Base-by-base conservation (phyloP, 345 rosid genomes). In the Carallia brachiata region DNA sequence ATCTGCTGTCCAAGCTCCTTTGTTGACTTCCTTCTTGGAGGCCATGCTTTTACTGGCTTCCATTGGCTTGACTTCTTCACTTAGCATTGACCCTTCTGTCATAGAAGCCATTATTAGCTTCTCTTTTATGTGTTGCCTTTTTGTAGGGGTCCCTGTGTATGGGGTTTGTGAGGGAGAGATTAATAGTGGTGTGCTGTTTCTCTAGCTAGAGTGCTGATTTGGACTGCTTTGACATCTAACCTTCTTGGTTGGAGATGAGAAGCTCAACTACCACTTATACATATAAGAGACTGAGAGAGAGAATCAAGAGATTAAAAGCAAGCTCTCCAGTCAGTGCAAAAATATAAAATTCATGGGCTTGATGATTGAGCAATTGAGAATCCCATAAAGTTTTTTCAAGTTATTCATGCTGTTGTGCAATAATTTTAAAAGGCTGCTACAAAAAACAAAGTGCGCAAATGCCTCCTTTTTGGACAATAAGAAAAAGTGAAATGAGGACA, bases 1-100 rank as follows among this genome's bases (percentile, higher is more conserved):
- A 18, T 89, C 89, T 4, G 75, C 77, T 27, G 91, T 79, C 93
- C 93, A 89, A 4, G 93, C 83, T 55, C 93, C 93, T 72, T 68
- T 87, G 68, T 82, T 86, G 55, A 71, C 48, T 36, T 68, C 81
- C 63, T 58, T 76, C 54, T 67, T 70, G 63, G 59, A 61, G 19
- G 54, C 12, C 65, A 69, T 31, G 5, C 60, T 68, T 75, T 28
- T 17, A 10, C 2, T 32, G 52, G 70, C 44, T 39, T 62, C 61
- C 30, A 30, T 6, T 34, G 63, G 58, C 64, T 58, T 53, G 8
- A 30, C 63, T 57, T 65, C 71, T 52, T 23, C 23, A 23, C 58
- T 72, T 69, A 58, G 58, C 16, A 37, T 16, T 9, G 70, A 63
- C 67, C 44, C 60, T 9, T 36, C 52, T 28, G 7, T 67, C 52